These are phyloP conservation scores for Starmerella potacharoeniae DNA, from an alignment of 805 yeast genomes.

Conservation along the genomic window DNA sequence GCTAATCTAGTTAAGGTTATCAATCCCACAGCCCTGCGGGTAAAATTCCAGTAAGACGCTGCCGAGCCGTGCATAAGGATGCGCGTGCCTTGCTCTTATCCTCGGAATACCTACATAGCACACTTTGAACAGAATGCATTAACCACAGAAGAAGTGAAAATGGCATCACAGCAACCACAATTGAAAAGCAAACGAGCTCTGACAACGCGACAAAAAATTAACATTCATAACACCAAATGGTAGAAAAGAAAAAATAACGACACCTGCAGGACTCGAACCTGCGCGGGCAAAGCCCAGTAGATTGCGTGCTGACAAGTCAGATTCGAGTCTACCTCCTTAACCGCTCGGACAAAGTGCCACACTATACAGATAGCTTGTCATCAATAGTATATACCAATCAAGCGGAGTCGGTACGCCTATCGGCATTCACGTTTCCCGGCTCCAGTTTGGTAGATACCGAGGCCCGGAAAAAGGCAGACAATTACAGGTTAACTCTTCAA, in stretches of 20 bases:
- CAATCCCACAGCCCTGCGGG: too few relatives aligned
- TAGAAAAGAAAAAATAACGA: constrained; percentile 14
- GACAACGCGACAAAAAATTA: not conserved
- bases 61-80: too few relatives aligned
- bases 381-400: not conserved
- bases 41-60: too few relatives aligned
- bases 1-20: too few relatives aligned
- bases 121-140: too few relatives aligned
- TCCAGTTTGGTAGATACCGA: not conserved
- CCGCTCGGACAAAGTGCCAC: constrained; percentile 25
- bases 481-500: too few relatives aligned
- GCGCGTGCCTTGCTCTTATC: too few relatives aligned
- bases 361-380: not conserved
- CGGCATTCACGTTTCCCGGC: not conserved
- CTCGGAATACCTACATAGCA: too few relatives aligned
- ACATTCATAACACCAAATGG: not conserved
- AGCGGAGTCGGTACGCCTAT: not conserved
- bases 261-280: constrained; percentile 26
- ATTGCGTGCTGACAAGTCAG: constrained; percentile 18
- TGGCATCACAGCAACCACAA: too few relatives aligned
- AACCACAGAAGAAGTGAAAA: too few relatives aligned
- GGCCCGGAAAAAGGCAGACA: too few relatives aligned
- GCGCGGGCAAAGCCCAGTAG: constrained; percentile 26
- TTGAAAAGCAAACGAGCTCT: too few relatives aligned
- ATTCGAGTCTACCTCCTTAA: constrained; percentile 25